A percentile compares a stretch with the other conserved stretches of the same genome.
phyloP scores from a whole-genome alignment of 1,284 basidiomycete species.

The Bjerkandera adusta region DNA sequence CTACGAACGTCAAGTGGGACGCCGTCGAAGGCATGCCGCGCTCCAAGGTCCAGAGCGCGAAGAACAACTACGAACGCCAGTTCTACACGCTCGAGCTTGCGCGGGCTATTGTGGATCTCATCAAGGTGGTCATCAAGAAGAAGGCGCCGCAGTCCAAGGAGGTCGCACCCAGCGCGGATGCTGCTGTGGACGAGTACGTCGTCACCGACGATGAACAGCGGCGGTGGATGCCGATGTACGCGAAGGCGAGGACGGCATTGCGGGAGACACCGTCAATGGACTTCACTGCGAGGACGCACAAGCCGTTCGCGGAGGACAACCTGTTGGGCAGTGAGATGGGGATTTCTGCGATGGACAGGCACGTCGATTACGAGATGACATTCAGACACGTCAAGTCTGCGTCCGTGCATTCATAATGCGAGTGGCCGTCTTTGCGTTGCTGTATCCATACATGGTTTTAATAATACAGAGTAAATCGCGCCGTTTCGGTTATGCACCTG shows the following conservation, averaged over 20 bases:
- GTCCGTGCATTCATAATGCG: not conserved
- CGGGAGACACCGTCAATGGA: slow-evolving; percentile 8
- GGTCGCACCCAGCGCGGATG: slow-evolving; percentile 8
- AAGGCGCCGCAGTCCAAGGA: slow-evolving; percentile 9
- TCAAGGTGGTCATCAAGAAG: slow-evolving; percentile 20
- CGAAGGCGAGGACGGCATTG: slow-evolving; percentile 17
- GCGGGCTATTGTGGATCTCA: slow-evolving; percentile 19
- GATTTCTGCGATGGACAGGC: slow-evolving; percentile 7
- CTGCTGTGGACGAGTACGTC: slow-evolving; percentile 1
- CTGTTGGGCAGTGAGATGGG: slow-evolving; percentile 6
- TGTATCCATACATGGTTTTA: not conserved
- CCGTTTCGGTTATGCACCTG: not conserved
- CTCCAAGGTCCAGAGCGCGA: slow-evolving; percentile 1
- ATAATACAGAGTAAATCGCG: not conserved
- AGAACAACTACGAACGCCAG: slow-evolving; percentile 11
- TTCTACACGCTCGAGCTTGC: slow-evolving; percentile 25
- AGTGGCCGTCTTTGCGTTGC: not conserved
- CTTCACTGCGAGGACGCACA: not conserved
- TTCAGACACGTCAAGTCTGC: slow-evolving; percentile 8
- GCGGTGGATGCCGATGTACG: slow-evolving; percentile 20
- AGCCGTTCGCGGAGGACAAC: slow-evolving; percentile 7
- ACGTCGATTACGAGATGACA: slow-evolving; percentile 10
- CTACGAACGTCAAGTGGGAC: not conserved
- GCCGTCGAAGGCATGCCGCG: not conserved
- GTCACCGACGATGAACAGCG: slow-evolving; percentile 12